Evolutionary conservation across 768 basidiomycete genomes (phyloP), one percentile per base, ranked within the genome.

Genomic region (Tulasnella calospora): DNA sequence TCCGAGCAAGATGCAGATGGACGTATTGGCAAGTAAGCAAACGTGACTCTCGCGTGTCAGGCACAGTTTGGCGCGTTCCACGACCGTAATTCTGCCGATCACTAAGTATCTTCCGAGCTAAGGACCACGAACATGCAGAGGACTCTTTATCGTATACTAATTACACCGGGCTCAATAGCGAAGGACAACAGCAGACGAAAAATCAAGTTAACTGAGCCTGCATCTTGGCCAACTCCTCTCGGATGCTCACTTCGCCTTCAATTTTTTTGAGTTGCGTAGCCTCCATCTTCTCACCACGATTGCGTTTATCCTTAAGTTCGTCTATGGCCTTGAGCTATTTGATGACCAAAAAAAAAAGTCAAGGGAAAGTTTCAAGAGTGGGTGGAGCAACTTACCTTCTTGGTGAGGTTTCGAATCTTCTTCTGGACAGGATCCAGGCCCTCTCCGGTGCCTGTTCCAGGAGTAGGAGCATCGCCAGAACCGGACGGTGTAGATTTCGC

Each of bases 191-290:
- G 30, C 17, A 67, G 61, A 67, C 30, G 19, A 67, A 35, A 33
- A 27, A 67, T 67, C 61, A 67, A 35, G 61, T 30, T 30, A 67
- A 27, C 23, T 17, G n/a, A 35, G 61, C 44, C 44, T 72, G 71
- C 57, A 86, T 81, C 9, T 80, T 79, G 3, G 87, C 83, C 71
- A 98, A 89, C 86, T 98, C 96, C 83, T 90, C 90, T 82, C 90
- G 87, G 82, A 98, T 94, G 79, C 93, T 93, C 12, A 83, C 88
- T 84, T 98, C 96, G 12, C 92, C 91, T 57, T 98, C 96, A 82
- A 99, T 97, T 89, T 99, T 99, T 89, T 93, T 94, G 81, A 97
- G 86, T 85, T 99, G 97, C 23, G 97, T 99, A 78, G 91, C 92
- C 84, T 99, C 97, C 40, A 99, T 88, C 77, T 92, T 89, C 84